A percentile compares a stretch with the other conserved stretches of the same genome.
Evolutionary conservation across 805 yeast species (phyloP).

Genomic region (Wickerhamiella azymoides): DNA sequence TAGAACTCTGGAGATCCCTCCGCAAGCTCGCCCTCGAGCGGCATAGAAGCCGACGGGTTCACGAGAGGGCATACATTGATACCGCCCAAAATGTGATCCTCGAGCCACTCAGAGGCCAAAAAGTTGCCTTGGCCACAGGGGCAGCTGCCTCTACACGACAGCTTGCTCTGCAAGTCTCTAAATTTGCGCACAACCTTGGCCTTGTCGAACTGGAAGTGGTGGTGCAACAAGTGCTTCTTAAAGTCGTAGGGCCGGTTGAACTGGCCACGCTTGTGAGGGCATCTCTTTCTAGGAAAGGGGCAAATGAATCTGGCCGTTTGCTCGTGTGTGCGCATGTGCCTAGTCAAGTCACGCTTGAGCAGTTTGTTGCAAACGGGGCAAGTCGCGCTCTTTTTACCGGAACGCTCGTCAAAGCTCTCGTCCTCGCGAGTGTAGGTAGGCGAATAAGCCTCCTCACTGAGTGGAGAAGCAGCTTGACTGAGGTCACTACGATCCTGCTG

Average conservation of each 20-base stretch:
- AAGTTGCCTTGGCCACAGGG: slow-evolving; percentile 34
- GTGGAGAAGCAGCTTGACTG: neutral
- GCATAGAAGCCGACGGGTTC: neutral
- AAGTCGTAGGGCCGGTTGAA: slow-evolving; percentile 57
- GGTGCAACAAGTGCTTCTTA: slow-evolving; percentile 49
- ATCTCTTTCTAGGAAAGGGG: slow-evolving; percentile 39
- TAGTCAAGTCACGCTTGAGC: slow-evolving; percentile 45
- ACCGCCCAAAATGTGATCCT: slow-evolving; percentile 31
- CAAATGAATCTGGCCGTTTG: slow-evolving; percentile 43
- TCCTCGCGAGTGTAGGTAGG: slow-evolving; percentile 1
- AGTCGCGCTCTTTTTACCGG: slow-evolving; percentile 5
- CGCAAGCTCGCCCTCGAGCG: neutral
- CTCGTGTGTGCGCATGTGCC: slow-evolving; percentile 53
- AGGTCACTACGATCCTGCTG: neutral
- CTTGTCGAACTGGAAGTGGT: slow-evolving; percentile 44
- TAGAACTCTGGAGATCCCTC: neutral
- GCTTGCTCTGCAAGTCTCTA: slow-evolving; percentile 40
- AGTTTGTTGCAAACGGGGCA: slow-evolving; percentile 42
- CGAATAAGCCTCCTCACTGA: slow-evolving; percentile 2
- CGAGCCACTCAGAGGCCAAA: slow-evolving; percentile 43
- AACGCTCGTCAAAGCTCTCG: slow-evolving; percentile 1
- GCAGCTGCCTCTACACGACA: slow-evolving; percentile 39
- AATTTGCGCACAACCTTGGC: slow-evolving; percentile 29
- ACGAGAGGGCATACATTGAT: slow-evolving; percentile 6
- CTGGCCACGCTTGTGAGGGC: slow-evolving; percentile 45